Conservation (phyloP, 2,329 filamentous ascomycete genomes). For the Pseudophaeomoniella oleicola region DNA sequence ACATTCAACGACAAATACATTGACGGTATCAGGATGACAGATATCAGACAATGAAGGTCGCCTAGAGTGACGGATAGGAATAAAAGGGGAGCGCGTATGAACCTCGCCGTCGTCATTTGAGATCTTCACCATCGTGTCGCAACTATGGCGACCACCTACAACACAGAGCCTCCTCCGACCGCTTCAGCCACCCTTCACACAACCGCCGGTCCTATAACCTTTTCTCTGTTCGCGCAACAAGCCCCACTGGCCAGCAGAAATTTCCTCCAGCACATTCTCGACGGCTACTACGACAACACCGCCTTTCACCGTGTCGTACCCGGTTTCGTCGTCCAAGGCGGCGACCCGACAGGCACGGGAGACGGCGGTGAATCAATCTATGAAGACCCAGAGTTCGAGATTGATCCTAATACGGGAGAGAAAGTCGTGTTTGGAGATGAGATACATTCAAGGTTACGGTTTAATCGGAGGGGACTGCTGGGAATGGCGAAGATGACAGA, state of each 20-base stretch:
- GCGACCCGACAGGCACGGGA: constrained; percentile 74
- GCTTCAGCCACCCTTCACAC: constrained; percentile 85
- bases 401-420: constrained; percentile 38
- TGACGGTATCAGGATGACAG: too few species aligned
- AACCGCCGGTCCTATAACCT: constrained; percentile 70
- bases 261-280: constrained; percentile 86
- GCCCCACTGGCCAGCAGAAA: constrained; percentile 83
- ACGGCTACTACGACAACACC: constrained; percentile 89
- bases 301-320: constrained; percentile 89
- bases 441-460: constrained; percentile 81
- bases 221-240: constrained; percentile 93
- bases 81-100: too few species aligned
- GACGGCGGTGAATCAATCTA: constrained; percentile 79
- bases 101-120: too few species aligned
- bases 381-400: constrained; percentile 48
- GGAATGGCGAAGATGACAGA: constrained; percentile 75
- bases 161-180: constrained; percentile 86
- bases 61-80: too few species aligned
- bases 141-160: constrained; percentile 77
- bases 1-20: too few species aligned
- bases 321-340: constrained; percentile 85
- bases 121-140: neutral
- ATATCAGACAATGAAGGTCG: too few species aligned
- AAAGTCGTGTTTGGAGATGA: constrained; percentile 69
- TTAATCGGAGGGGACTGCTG: constrained; percentile 75